phyloP scores from a whole-genome alignment of 2,329 filamentous ascomycete genomes.

The Pyrenophora graminea region DNA sequence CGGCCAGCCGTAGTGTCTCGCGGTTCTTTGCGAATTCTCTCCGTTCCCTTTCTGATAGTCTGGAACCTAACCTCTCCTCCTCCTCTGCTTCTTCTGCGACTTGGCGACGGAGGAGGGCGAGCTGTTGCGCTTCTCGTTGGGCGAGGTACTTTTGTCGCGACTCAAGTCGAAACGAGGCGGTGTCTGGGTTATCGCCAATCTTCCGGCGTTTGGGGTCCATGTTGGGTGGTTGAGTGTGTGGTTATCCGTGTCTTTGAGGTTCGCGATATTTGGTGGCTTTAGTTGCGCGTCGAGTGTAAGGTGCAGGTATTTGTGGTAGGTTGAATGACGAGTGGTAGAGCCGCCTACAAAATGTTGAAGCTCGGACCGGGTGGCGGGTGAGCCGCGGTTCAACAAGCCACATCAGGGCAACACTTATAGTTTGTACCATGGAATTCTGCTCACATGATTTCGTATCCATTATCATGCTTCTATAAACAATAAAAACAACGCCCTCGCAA shows the following conservation, averaged over 20 bases:
- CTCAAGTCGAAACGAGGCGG: slow-evolving; percentile 78
- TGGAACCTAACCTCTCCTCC: slow-evolving; percentile 72
- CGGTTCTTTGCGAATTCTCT: slow-evolving; percentile 85
- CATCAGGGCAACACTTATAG: not conserved
- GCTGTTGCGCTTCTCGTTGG: slow-evolving; percentile 84
- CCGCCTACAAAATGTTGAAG: slow-evolving; percentile 13
- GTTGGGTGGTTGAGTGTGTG: slow-evolving; percentile 1
- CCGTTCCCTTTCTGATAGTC: slow-evolving; percentile 76
- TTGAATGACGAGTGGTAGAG: slow-evolving; percentile 1
- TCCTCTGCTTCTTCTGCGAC: slow-evolving; percentile 82
- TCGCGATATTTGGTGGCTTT: not conserved
- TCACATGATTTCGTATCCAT: not conserved
- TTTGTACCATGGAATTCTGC: not conserved
- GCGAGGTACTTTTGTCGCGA: slow-evolving; percentile 92
- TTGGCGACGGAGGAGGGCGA: slow-evolving; percentile 85
- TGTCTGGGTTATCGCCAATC: slow-evolving; percentile 27
- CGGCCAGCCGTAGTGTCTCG: slow-evolving; percentile 74
- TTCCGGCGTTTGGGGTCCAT: slow-evolving; percentile 40
- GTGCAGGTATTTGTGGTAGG: slow-evolving; percentile 1
- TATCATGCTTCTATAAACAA: not conserved
- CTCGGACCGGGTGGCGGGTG: slow-evolving; percentile 13
- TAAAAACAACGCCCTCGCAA: not conserved
- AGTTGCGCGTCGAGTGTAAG: not conserved
- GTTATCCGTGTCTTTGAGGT: not conserved
- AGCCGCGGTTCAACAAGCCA: not conserved